Evolutionary conservation across 2,329 filamentous ascomycete genomes (phyloP), one percentile per base, ranked within the genome.

Genomic region (Geosmithia morbida): DNA sequence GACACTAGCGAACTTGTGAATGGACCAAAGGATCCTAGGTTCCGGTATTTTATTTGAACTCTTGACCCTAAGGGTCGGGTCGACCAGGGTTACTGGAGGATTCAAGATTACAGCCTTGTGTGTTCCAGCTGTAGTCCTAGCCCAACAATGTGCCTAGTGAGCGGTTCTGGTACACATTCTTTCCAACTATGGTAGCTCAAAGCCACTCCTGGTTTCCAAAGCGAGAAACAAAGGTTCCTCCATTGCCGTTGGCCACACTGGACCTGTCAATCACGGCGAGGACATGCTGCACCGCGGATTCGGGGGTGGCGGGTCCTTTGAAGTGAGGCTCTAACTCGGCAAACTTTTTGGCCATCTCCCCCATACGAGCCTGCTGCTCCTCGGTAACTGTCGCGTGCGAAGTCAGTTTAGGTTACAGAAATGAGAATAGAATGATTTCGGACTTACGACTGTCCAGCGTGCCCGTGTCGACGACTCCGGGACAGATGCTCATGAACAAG

Each of bases 401-500:
- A 17, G 14, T 42, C 20, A 43, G 13, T 44, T n/a, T n/a, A n/a
- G n/a, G n/a, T n/a, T n/a, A n/a, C n/a, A n/a, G n/a, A n/a, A n/a
- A n/a, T n/a, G n/a, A n/a, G n/a, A n/a, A n/a, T n/a, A n/a, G n/a
- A n/a, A n/a, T n/a, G n/a, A n/a, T n/a, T n/a, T n/a, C n/a, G n/a
- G n/a, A n/a, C n/a, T n/a, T n/a, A n/a, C n/a, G n/a, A 16, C 17
- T 6, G 39, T n/a, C n/a, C n/a, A 29, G 3, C 3, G 2, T 17
- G 29, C 30, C 19, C 5, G 43, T 46, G 39, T 49, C 48, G 1
- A 52, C 51, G 2, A 48, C 18, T 2, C 51, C 51, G 7, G 51
- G 51, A 20, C 37, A 43, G 11, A 52, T 48, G 18, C 19, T 60
- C 47, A 79, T 48, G 55, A 76, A 71, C 1, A 75, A 55, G 1